phyloP scores from a whole-genome alignment of 805 yeast species.

The Diddensiella transvaalensis region DNA sequence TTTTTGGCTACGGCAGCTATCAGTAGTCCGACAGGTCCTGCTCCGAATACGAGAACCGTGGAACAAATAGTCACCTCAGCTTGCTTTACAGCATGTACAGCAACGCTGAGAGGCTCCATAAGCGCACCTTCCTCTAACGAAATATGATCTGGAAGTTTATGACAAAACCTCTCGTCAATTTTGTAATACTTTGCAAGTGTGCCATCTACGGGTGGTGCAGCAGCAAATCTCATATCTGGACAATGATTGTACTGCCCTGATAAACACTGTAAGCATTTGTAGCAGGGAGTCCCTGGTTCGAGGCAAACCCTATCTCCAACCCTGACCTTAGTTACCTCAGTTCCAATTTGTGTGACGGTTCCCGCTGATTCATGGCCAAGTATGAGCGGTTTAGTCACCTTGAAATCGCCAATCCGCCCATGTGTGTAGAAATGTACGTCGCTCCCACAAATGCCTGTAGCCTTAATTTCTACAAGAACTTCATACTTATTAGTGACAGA shows the following conservation, averaged over 20 bases:
- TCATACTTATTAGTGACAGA: slow-evolving; percentile 53
- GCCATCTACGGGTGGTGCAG: slow-evolving; percentile 86
- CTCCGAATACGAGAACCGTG: slow-evolving; percentile 71
- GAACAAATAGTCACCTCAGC: slow-evolving; percentile 64
- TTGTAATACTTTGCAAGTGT: slow-evolving; percentile 70
- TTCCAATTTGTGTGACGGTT: slow-evolving; percentile 46
- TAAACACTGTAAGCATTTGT: too few relatives aligned
- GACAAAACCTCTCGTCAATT: slow-evolving; percentile 78
- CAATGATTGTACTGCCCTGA: slow-evolving; percentile 77
- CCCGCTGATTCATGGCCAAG: slow-evolving; percentile 50
- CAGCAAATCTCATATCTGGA: slow-evolving; percentile 85
- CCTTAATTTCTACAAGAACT: slow-evolving; percentile 54
- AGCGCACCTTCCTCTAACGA: slow-evolving; percentile 82
- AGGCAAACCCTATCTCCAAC: slow-evolving; percentile 77
- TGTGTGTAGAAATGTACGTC: slow-evolving; percentile 66
- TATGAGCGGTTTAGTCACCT: slow-evolving; percentile 48
- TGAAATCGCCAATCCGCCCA: slow-evolving; percentile 72
- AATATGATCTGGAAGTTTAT: slow-evolving; percentile 73
- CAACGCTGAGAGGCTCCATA: slow-evolving; percentile 83
- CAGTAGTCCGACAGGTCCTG: slow-evolving; percentile 84
- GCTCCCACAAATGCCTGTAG: slow-evolving; percentile 72
- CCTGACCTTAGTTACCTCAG: slow-evolving; percentile 45
- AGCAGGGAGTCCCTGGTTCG: slow-evolving; percentile 83
- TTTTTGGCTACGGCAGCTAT: slow-evolving; percentile 62
- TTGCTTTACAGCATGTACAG: slow-evolving; percentile 70